Evolutionary conservation across 768 basidiomycete species (phyloP).

Genomic region (Lactarius tabidus): DNA sequence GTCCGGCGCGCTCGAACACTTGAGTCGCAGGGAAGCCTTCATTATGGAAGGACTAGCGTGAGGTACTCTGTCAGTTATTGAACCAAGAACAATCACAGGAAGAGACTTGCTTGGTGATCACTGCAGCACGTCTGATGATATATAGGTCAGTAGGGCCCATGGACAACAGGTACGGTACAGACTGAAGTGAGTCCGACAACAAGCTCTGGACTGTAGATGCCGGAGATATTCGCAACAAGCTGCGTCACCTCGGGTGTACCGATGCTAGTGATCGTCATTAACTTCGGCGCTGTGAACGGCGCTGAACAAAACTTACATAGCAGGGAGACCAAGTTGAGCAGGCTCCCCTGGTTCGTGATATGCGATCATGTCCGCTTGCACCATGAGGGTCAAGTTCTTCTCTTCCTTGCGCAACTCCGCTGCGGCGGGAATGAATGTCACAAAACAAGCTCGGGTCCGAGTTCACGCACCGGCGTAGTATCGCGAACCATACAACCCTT

Average conservation of each 20-base stretch:
- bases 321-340: conserved; percentile 77
- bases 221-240: conserved; percentile 69
- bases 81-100: not conserved
- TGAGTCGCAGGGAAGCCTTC: conserved; percentile 85
- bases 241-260: conserved; percentile 73
- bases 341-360: conserved; percentile 79
- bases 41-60: conserved; percentile 63
- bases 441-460: not conserved
- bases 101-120: conserved; percentile 67
- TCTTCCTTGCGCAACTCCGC: conserved; percentile 53
- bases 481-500: conserved; percentile 74
- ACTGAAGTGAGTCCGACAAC: conserved; percentile 63
- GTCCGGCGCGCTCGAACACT: conserved; percentile 83
- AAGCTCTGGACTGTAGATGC: conserved; percentile 78
- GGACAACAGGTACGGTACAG: conserved; percentile 27
- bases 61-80: conserved; percentile 1
- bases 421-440: conserved; percentile 29
- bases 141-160: not conserved
- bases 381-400: conserved; percentile 73
- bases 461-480: conserved; percentile 71
- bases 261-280: conserved; percentile 45
- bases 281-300: conserved; percentile 4
- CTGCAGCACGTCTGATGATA: conserved; percentile 74
- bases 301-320: conserved; percentile 41
- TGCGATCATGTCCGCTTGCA: conserved; percentile 91